These are phyloP conservation scores for Cydonia oblonga DNA, from an alignment of 331 rosid genomes.

Conservation along the genomic window DNA sequence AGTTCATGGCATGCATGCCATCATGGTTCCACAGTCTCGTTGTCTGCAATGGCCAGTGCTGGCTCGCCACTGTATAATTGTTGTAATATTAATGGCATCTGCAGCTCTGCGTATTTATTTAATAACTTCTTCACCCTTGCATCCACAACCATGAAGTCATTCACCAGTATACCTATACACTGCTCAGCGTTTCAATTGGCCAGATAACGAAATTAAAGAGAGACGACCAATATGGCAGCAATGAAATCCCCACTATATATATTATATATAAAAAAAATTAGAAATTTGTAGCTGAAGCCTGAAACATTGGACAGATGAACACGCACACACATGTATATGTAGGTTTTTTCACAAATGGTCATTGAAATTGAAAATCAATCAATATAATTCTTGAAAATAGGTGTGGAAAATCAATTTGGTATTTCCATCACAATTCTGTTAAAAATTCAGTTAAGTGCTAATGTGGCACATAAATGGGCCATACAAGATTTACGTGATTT, in stretches of 20 bases:
- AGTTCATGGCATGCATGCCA: neutral
- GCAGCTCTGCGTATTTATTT: neutral
- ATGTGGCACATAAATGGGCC: too few relatives aligned
- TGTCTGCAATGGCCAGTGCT: neutral
- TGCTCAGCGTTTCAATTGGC: neutral
- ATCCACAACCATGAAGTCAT: neutral
- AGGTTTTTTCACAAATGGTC: too few relatives aligned
- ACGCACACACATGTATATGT: too few relatives aligned
- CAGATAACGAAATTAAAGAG: neutral
- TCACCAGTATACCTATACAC: neutral
- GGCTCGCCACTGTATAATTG: neutral
- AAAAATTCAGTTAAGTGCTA: too few relatives aligned
- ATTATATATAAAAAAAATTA: too few relatives aligned
- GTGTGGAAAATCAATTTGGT: too few relatives aligned
- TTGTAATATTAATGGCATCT: neutral
- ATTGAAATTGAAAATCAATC: too few relatives aligned
- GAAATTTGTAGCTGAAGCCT: too few relatives aligned
- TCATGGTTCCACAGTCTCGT: neutral
- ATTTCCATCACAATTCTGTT: too few relatives aligned
- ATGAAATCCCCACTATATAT: too few relatives aligned
- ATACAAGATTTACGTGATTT: too few relatives aligned
- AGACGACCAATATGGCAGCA: neutral
- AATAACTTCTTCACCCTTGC: neutral
- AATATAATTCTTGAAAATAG: rapidly evolving
- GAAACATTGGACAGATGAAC: too few relatives aligned